Evolutionary conservation across 768 basidiomycete species (phyloP), one percentile per base, ranked within the genome.

Genomic region (Suillus subalutaceus): DNA sequence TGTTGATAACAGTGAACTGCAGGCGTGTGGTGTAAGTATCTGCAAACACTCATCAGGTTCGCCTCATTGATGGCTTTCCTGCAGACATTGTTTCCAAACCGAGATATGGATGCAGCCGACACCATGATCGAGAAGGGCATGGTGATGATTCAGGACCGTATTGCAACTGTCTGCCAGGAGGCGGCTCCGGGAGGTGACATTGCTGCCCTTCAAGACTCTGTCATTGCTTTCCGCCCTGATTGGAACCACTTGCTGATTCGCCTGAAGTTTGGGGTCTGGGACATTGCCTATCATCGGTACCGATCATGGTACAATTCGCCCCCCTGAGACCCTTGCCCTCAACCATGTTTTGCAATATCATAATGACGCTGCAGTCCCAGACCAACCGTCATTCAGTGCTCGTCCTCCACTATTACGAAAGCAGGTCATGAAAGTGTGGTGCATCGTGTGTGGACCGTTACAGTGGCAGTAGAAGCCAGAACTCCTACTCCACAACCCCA

Each of bases 121-220:
- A 37, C 52, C 9, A 32, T 67, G 30, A 69, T 68, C 50, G 62
- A 43, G n/a, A 60, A 65, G n/a, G 64, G 64, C 46, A 46, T 57
- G 63, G 46, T 53, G 12, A 50, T 50, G 50, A 50, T 15, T 13
- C 5, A 13, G 3, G 50, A 50, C 13, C 13, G 23, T 15, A 5
- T 50, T 50, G 50, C 13, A 15, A 50, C 2, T 23, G 4, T 15
- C 6, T 26, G 3, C 50, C 50, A 26, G 23, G 3, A 50, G 13
- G 23, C 2, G 3, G 15, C 12, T 50, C 13, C 23, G 6, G 23
- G 23, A 23, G 6, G 13, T 15, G 13, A 50, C 15, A 15, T 50
- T 26, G 15, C 23, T 50, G 12, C 23, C 50, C 2, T 50, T 26
- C 50, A 13, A 26, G 26, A 23, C 26, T 15, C 48, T 12, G 23